Conservation (phyloP, 164 flowering plant genomes). For the Saururus chinensis region DNA sequence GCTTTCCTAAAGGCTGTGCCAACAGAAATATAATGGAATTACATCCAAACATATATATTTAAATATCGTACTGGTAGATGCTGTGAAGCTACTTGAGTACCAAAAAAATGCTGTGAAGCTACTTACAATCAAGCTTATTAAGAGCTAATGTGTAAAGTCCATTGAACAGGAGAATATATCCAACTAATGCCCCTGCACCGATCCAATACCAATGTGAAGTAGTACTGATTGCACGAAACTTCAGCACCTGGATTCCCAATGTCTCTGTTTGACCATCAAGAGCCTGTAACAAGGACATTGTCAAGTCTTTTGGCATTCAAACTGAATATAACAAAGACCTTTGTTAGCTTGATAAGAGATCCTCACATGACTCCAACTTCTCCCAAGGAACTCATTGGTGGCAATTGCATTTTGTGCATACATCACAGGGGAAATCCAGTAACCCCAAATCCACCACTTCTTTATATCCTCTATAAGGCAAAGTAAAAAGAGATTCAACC, state of each 20-base stretch:
- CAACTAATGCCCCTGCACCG: conserved; percentile 15
- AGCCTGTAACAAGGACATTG: conserved; percentile 2
- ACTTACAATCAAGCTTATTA: conserved; percentile 16
- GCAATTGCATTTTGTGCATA: conserved; percentile 15
- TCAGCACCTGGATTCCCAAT: conserved; percentile 10
- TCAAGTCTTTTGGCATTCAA: neutral
- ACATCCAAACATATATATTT: neutral
- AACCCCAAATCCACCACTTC: conserved; percentile 16
- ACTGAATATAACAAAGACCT: neutral
- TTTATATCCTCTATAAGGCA: conserved; percentile 5
- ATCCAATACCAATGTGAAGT: conserved; percentile 20
- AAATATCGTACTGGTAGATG: neutral
- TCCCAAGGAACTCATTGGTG: conserved; percentile 12
- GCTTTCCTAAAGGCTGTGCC: conserved; percentile 8
- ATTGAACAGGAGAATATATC: conserved; percentile 15
- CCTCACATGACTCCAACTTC: conserved; percentile 12
- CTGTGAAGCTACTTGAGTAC: no score
- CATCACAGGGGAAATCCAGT: conserved; percentile 14
- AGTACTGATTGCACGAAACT: conserved; percentile 14
- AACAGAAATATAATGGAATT: neutral
- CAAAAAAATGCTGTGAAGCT: no score
- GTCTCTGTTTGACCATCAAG: conserved; percentile 5
- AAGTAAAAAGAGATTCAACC: neutral
- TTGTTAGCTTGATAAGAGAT: neutral
- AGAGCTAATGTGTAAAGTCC: conserved; percentile 9